Evolutionary conservation across 352 stramenopile species (phyloP).

Genomic region (Pythium aristosporum): DNA sequence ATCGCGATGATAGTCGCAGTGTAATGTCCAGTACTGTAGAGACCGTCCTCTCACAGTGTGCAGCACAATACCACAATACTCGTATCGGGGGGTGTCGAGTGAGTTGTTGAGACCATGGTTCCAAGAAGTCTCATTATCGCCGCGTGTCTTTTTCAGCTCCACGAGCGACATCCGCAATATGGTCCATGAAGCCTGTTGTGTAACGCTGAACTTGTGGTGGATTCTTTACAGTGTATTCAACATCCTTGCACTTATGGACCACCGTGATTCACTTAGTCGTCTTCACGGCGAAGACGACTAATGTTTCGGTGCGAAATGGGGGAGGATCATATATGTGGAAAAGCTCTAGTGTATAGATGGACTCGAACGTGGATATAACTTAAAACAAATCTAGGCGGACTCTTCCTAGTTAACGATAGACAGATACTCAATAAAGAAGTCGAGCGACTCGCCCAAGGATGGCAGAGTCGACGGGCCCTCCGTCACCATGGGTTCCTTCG

Average conservation of each 20-base stretch:
- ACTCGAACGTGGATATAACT: constrained; percentile 1
- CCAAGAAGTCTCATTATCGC: too few species aligned
- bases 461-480: constrained; percentile 20
- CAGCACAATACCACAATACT: too few species aligned
- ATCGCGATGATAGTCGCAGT: not conserved
- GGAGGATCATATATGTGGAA: not conserved
- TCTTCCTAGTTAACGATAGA: constrained; percentile 19
- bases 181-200: too few species aligned
- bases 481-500: not conserved
- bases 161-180: too few species aligned
- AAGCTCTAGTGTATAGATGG: not conserved
- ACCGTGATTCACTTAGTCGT: not conserved
- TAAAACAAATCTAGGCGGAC: constrained; percentile 4
- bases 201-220: too few species aligned
- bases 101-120: too few species aligned
- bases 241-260: too few species aligned
- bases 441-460: constrained; percentile 23
- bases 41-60: too few species aligned
- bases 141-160: too few species aligned
- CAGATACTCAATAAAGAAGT: constrained; percentile 31
- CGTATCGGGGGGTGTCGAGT: too few species aligned
- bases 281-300: not conserved
- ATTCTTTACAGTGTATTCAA: too few species aligned
- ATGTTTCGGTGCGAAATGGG: not conserved
- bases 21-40: too few species aligned